Evolutionary conservation across 2,329 filamentous ascomycete genomes (phyloP).

Genomic region (Aspergillus pseudoterreus): DNA sequence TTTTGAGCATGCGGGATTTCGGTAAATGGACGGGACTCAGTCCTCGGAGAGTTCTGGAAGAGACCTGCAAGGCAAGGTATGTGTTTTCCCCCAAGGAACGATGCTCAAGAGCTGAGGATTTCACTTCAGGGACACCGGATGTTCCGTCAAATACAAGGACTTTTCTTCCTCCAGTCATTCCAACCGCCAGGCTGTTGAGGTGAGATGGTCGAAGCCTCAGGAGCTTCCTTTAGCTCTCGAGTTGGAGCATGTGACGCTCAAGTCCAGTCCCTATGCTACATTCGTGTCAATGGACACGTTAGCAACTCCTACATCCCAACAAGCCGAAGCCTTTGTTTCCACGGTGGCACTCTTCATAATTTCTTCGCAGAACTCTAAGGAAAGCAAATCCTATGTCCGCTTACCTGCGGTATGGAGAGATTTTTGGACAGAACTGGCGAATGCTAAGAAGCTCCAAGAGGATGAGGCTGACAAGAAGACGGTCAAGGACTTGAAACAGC

Average conservation of each 20-base stretch:
- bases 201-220: conserved; percentile 76
- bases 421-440: conserved; percentile 75
- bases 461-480: conserved; percentile 67
- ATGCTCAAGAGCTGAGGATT: conserved; percentile 5
- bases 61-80: conserved; percentile 78
- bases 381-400: conserved; percentile 78
- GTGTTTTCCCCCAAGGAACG: background rate
- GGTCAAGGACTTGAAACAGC: conserved; percentile 59
- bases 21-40: conserved; percentile 74
- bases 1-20: conserved; percentile 71
- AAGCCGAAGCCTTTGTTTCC: conserved; percentile 84
- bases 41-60: conserved; percentile 74
- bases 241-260: conserved; percentile 41
- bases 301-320: conserved; percentile 69
- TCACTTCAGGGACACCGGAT: conserved; percentile 62
- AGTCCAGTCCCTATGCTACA: conserved; percentile 46
- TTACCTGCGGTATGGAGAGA: conserved; percentile 80
- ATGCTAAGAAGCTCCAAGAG: conserved; percentile 64
- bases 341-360: conserved; percentile 78
- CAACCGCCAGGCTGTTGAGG: conserved; percentile 69
- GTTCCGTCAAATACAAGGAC: conserved; percentile 63
- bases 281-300: conserved; percentile 70
- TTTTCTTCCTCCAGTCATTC: conserved; percentile 72
- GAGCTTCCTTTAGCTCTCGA: conserved; percentile 44
- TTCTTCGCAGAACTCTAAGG: conserved; percentile 72